Percentiles rank a stretch among this genome's conserved stretches.
Conservation (phyloP, 140 eudicot genomes). For the Senecio squalidus region DNA sequence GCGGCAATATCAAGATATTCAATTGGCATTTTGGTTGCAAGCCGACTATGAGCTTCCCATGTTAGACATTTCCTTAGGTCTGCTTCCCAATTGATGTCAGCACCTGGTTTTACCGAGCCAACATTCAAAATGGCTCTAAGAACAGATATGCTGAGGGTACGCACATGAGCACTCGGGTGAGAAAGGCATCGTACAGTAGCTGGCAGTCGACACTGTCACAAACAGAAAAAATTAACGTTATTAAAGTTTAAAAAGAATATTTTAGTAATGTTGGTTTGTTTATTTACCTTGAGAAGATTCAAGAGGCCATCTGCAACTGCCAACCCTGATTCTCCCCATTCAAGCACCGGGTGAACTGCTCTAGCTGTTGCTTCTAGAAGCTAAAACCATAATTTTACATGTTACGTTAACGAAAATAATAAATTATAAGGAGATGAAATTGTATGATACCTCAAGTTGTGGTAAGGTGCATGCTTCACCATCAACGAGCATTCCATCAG, state of each 20-base stretch:
- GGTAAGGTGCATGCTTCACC: slow-evolving; percentile 95
- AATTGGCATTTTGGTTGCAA: slow-evolving; percentile 61
- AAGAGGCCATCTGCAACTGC: slow-evolving; percentile 95
- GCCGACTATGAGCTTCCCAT: slow-evolving; percentile 96
- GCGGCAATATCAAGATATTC: slow-evolving; percentile 72
- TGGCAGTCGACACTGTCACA: slow-evolving; percentile 77
- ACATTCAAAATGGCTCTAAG: slow-evolving; percentile 66
- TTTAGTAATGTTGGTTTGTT: background rate
- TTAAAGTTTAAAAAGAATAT: background rate
- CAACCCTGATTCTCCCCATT: slow-evolving; percentile 94
- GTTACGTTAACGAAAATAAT: background rate
- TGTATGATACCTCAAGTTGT: slow-evolving; percentile 69
- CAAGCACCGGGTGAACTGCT: slow-evolving; percentile 92
- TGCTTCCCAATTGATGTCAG: slow-evolving; percentile 50
- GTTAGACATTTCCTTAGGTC: slow-evolving; percentile 66
- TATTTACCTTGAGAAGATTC: slow-evolving; percentile 77
- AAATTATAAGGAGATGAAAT: background rate
- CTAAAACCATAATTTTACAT: slow-evolving; percentile 29
- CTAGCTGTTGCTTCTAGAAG: slow-evolving; percentile 96
- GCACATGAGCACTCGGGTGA: slow-evolving; percentile 93
- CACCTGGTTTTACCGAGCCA: slow-evolving; percentile 41
- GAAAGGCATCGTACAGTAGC: slow-evolving; percentile 83
- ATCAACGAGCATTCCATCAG: slow-evolving; percentile 95
- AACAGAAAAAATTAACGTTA: background rate
- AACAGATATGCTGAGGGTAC: slow-evolving; percentile 88